Evolutionary conservation across 2,329 filamentous ascomycete genomes (phyloP).

Genomic region (Colletotrichum lupini): DNA sequence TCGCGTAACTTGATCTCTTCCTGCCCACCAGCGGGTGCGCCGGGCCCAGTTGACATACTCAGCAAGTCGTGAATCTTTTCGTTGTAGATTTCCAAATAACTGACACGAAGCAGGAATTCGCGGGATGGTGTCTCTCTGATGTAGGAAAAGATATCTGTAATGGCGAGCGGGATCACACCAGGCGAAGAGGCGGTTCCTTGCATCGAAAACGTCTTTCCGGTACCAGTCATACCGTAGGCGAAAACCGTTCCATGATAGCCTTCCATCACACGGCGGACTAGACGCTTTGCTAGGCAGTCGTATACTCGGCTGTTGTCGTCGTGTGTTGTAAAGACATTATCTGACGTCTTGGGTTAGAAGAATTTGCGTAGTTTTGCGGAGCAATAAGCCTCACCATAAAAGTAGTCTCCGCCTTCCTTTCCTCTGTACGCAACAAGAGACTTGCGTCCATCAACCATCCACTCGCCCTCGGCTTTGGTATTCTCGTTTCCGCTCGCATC

Average conservation of each 20-base stretch:
- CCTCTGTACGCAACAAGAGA: conserved; percentile 86
- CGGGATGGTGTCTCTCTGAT: conserved; percentile 95
- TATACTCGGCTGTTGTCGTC: conserved; percentile 97
- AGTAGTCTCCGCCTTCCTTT: conserved; percentile 91
- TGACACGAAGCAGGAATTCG: conserved; percentile 94
- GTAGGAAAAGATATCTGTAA: conserved; percentile 99
- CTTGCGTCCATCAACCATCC: conserved; percentile 88
- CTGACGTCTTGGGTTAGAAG: conserved; percentile 57
- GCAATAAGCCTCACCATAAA: conserved; percentile 73
- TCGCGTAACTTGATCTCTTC: conserved; percentile 98
- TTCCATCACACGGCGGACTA: conserved; percentile 98
- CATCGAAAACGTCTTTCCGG: conserved; percentile 99
- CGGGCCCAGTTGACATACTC: conserved; percentile 74
- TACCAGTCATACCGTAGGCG: conserved; percentile 98
- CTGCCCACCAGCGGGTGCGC: conserved; percentile 67
- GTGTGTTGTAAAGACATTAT: conserved; percentile 95
- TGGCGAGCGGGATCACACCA: conserved; percentile 95
- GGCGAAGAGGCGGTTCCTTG: conserved; percentile 96
- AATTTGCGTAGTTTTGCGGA: too few species aligned
- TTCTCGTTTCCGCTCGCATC: conserved; percentile 75
- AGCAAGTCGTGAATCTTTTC: conserved; percentile 96
- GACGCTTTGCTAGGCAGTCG: conserved; percentile 90
- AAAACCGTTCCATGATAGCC: conserved; percentile 99
- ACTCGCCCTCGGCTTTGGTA: conserved; percentile 78
- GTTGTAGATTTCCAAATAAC: conserved; percentile 99